Conservation (phyloP, 257 asterid species). For the Scutellaria barbata region DNA sequence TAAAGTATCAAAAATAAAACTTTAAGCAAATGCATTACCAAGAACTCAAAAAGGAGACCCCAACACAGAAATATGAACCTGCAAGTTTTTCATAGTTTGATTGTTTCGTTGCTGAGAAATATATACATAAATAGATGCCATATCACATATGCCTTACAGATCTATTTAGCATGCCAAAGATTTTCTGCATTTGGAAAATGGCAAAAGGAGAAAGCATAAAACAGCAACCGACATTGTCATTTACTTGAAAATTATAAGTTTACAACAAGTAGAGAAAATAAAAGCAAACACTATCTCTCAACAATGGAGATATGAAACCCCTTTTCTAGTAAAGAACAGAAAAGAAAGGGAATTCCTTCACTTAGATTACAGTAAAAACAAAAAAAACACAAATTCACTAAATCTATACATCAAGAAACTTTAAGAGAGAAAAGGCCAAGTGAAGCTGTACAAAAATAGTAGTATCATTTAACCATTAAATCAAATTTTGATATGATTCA, state of each 20-base stretch:
- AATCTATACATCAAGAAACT: constrained; percentile 4
- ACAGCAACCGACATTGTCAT: neutral
- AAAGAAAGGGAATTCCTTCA: neutral
- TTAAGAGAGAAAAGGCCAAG: neutral
- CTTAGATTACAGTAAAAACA: constrained; percentile 8
- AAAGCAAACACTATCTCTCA: constrained; percentile 20
- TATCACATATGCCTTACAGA: constrained; percentile 16
- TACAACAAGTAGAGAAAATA: constrained; percentile 3
- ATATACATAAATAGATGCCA: neutral
- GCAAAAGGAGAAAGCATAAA: constrained; percentile 15
- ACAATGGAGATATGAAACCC: neutral
- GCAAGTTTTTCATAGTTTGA: constrained; percentile 11
- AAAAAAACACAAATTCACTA: neutral
- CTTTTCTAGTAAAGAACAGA: neutral
- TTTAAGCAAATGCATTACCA: constrained; percentile 23
- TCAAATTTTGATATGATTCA: constrained; percentile 10
- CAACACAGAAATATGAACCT: constrained; percentile 24
- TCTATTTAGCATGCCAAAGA: constrained; percentile 18
- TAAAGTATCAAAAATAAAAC: constrained; percentile 12
- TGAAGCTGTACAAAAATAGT: neutral
- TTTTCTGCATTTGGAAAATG: constrained; percentile 15
- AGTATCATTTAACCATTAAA: neutral
- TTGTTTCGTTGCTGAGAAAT: neutral
- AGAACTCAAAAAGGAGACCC: constrained; percentile 7
- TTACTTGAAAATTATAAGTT: constrained; percentile 4